Base-by-base conservation (phyloP, 2,329 filamentous ascomycete genomes). In the Onygenales sp. region DNA sequence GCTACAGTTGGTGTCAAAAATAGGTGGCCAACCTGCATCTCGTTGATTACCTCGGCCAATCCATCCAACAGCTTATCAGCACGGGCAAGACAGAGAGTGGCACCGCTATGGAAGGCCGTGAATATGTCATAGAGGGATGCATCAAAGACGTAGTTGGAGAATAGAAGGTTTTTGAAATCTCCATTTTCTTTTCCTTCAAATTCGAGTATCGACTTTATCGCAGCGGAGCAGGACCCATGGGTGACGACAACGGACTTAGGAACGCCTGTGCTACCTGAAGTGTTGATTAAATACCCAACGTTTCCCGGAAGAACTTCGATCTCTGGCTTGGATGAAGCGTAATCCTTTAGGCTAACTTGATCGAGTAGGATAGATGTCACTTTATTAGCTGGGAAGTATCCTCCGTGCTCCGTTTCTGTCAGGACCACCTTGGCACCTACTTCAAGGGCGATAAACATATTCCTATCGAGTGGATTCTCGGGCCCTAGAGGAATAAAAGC, bases 81-180 rank as follows among this genome's bases (percentile, higher is more conserved):
- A 0, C 75, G 79, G 0, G 82, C 85, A 2, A 86, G 81, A 63
- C 87, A 94, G 11, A 95, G 74, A 57, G 84, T 86, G 74, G 91
- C 88, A 3, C 88, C 88, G 31, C 78, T 77, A 48, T 80, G 79
- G 86, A 88, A 93, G 0, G 88, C 76, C 60, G 88, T 93, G 65
- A 95, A 92, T 8, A 94, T 91, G 62, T 95, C 90, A 63, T 93
- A 93, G 0, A 93, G 86, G 0, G 88, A 93, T 1, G 93, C 78
- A 63, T 93, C 88, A 63, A 94, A 94, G 85, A 85, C 62, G 90
- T 86, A 0, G 87, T 92, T 63, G 87, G 93, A 1, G 86, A 1
- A 64, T 65, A 1, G 63, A 54, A 1, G 14, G 37, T 11, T 40
- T 11, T 40, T 14, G 11, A 40, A 11, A 14, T 40, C 6, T 14